These are phyloP conservation scores for Coemansia sp. DNA, from an alignment of 192 early-diverging fungal genomes.

Conservation along the genomic window DNA sequence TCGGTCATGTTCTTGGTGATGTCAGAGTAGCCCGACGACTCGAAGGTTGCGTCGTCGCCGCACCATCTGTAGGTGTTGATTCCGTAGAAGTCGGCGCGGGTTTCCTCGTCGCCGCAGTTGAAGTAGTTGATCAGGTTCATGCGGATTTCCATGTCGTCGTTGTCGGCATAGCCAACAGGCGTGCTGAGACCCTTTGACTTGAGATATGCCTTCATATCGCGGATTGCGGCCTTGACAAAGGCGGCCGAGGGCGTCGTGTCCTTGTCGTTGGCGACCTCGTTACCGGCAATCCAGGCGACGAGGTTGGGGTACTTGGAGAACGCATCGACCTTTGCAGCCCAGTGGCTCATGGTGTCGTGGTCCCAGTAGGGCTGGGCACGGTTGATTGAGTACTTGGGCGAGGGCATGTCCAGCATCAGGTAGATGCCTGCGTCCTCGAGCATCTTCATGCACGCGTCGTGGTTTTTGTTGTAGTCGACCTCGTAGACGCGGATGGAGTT, in stretches of 20 bases:
- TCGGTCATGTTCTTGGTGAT: constrained; percentile 62
- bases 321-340: constrained; percentile 61
- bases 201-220: constrained; percentile 68
- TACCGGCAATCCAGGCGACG: constrained; percentile 68
- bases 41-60: constrained; percentile 55
- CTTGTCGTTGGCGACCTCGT: constrained; percentile 69
- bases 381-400: constrained; percentile 61
- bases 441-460: constrained; percentile 69
- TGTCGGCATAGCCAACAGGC: constrained; percentile 71
- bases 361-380: constrained; percentile 61
- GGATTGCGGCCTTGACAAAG: constrained; percentile 63
- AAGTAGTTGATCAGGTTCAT: constrained; percentile 67
- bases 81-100: constrained; percentile 70
- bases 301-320: constrained; percentile 64
- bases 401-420: constrained; percentile 63
- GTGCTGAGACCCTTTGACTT: constrained; percentile 51
- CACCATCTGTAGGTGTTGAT: constrained; percentile 77
- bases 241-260: constrained; percentile 62
- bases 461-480: constrained; percentile 60
- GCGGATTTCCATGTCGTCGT: constrained; percentile 65
- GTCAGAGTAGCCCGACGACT: constrained; percentile 66
- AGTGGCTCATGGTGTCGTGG: constrained; percentile 55
- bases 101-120: constrained; percentile 61
- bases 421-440: constrained; percentile 66
- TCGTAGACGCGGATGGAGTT: constrained; percentile 74